A percentile compares a stretch with the other conserved stretches of the same genome.
These are phyloP conservation scores for Ophiosphaerella herpotricha DNA, from an alignment of 2,329 filamentous ascomycete species.

Conservation along the genomic window DNA sequence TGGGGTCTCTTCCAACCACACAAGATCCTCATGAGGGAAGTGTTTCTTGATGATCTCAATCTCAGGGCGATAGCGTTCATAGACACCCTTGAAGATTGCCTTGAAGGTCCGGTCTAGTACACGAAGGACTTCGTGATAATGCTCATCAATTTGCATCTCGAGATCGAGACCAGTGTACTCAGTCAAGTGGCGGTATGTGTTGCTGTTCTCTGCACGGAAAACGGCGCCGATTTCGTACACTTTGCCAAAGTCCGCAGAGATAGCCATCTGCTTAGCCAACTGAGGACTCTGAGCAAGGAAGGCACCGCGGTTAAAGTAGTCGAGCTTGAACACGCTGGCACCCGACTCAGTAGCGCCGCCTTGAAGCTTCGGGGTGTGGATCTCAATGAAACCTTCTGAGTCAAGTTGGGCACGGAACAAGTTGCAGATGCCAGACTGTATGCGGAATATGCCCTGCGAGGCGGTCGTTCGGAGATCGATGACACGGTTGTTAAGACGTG, in stretches of 20 bases:
- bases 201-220: conserved; percentile 93
- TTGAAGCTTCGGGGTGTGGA: conserved; percentile 91
- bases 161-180: conserved; percentile 93
- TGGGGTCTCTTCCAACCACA: conserved; percentile 85
- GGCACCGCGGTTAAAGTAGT: conserved; percentile 86
- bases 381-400: conserved; percentile 81
- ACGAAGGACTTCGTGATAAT: conserved; percentile 85
- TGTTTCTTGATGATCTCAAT: conserved; percentile 79
- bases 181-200: conserved; percentile 91
- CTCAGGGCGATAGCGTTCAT: conserved; percentile 70
- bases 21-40: conserved; percentile 83
- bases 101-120: conserved; percentile 82
- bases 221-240: conserved; percentile 91
- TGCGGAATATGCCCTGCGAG: conserved; percentile 84
- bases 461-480: conserved; percentile 84
- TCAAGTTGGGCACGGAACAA: conserved; percentile 80
- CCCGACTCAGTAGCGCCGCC: conserved; percentile 89
- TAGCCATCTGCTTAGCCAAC: conserved; percentile 89
- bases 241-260: conserved; percentile 84
- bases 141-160: conserved; percentile 87
- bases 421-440: conserved; percentile 79
- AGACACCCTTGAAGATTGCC: conserved; percentile 73
- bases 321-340: conserved; percentile 86
- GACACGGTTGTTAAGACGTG: conserved; percentile 77
- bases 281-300: conserved; percentile 93